Evolutionary conservation across 2,329 filamentous ascomycete species (phyloP), one percentile per base, ranked within the genome.

Genomic region (Pseudofabraea citricarpa): DNA sequence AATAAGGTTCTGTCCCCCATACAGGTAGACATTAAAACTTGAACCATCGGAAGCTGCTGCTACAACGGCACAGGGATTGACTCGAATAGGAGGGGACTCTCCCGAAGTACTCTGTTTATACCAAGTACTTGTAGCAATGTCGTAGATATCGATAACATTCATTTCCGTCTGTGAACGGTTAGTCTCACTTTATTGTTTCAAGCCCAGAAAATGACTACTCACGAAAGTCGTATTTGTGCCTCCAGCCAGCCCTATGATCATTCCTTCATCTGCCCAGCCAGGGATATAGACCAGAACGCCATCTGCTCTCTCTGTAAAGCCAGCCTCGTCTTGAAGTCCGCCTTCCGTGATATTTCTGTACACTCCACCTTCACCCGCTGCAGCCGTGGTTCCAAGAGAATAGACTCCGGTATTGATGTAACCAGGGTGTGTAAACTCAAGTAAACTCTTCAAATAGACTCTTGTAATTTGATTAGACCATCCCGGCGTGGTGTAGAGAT

Each of bases 11-110:
- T 90, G 86, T 0, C 86, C 86, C 10, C 84, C 86, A 56, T 85
- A 90, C 66, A 90, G 75, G 64, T 90, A 88, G 35, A 90, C 74
- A 56, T 90, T 85, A 58, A 87, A 87, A 21, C 80, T 85, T 15
- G 81, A 84, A 7, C 84, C 85, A 56, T 87, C 84, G 6, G 83
- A 75, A 9, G 83, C 81, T 13, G 80, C 79, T 32, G 79, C 83
- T 15, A 85, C 76, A 0, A 83, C 81, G 9, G 83, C 80, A 55
- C 84, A 88, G 0, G 83, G 81, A 56, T 88, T 86, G 18, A 88
- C 84, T 16, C 85, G 75, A 40, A 84, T 79, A 0, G 73, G 67
- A 0, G 84, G 83, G 4, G 72, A 73, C 2, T 69, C 64, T 2
- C 85, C 85, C 1, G 74, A 76, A 0, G 85, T 88, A 18, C 79